Evolutionary conservation across 1,284 basidiomycete genomes (phyloP).

Genomic region (Ceratobasidium sp.): DNA sequence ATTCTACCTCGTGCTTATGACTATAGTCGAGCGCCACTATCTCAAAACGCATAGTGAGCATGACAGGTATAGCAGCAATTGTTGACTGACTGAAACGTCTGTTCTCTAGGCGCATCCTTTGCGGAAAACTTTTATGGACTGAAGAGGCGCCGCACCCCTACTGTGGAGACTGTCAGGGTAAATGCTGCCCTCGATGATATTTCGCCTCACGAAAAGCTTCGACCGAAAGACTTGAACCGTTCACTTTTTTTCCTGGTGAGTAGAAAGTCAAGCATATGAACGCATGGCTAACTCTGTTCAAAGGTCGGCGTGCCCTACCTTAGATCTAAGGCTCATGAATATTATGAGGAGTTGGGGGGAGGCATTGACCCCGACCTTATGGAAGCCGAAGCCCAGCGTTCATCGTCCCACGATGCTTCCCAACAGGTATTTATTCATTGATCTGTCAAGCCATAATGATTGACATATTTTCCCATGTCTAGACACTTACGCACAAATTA

Average conservation of each 20-base stretch:
- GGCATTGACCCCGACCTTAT: constrained; percentile 74
- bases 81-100: neutral
- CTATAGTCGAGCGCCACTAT: constrained; percentile 91
- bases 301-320: constrained; percentile 91
- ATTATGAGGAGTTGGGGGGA: constrained; percentile 90
- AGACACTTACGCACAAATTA: constrained; percentile 62
- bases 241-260: constrained; percentile 81
- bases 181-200: constrained; percentile 73
- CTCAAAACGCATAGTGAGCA: constrained; percentile 79
- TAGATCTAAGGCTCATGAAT: constrained; percentile 87
- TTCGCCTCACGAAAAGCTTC: constrained; percentile 70
- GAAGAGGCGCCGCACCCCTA: constrained; percentile 77
- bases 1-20: constrained; percentile 89
- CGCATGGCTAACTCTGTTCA: constrained; percentile 8
- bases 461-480: constrained; percentile 6
- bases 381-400: constrained; percentile 55
- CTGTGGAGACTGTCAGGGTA: constrained; percentile 72
- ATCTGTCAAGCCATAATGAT: constrained; percentile 19
- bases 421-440: constrained; percentile 11
- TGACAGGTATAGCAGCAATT: constrained; percentile 34
- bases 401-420: constrained; percentile 23
- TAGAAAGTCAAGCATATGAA: constrained; percentile 24
- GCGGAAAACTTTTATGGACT: constrained; percentile 94
- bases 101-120: constrained; percentile 79
- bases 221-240: constrained; percentile 71